phyloP scores from a whole-genome alignment of 495 filamentous ascomycete species.

The Penicillium paxilli region DNA sequence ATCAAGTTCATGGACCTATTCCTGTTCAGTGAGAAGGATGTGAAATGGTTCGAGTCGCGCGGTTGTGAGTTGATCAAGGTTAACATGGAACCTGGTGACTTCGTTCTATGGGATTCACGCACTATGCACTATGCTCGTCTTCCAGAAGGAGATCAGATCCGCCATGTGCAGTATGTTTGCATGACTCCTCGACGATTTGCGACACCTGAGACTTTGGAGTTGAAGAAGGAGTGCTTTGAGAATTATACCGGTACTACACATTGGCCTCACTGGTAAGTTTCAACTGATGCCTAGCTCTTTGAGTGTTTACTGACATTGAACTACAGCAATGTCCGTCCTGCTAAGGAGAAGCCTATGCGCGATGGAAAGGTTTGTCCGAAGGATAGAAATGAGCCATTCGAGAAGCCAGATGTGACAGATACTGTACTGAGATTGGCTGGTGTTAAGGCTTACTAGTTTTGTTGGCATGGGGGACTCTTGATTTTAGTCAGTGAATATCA shows the following conservation, averaged over 20 bases:
- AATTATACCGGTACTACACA: slow-evolving; percentile 32
- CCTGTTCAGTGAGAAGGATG: slow-evolving; percentile 33
- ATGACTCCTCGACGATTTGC: slow-evolving; percentile 31
- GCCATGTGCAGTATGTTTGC: slow-evolving; percentile 35
- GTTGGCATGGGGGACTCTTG: too few species aligned
- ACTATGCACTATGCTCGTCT: slow-evolving; percentile 41
- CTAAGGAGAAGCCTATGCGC: slow-evolving; percentile 32
- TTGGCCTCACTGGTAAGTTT: slow-evolving; percentile 32
- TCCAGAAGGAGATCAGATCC: slow-evolving; percentile 37
- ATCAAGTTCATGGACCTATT: slow-evolving; percentile 36
- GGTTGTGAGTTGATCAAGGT: slow-evolving; percentile 42
- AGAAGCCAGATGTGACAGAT: slow-evolving; percentile 30
- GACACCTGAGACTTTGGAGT: slow-evolving; percentile 16
- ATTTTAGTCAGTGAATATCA: background rate
- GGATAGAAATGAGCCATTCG: slow-evolving; percentile 26
- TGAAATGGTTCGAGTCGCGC: slow-evolving; percentile 39
- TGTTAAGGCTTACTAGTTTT: slow-evolving; percentile 23
- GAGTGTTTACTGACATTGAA: background rate
- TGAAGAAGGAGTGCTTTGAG: slow-evolving; percentile 30
- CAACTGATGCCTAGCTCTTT: background rate
- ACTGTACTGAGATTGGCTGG: slow-evolving; percentile 25
- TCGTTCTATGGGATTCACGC: slow-evolving; percentile 43
- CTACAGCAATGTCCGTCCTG: slow-evolving; percentile 30
- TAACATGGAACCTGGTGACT: slow-evolving; percentile 39
- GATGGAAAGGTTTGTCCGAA: slow-evolving; percentile 29